Conservation (phyloP, 2,329 filamentous ascomycete genomes). For the Talaromyces verruculosus region DNA sequence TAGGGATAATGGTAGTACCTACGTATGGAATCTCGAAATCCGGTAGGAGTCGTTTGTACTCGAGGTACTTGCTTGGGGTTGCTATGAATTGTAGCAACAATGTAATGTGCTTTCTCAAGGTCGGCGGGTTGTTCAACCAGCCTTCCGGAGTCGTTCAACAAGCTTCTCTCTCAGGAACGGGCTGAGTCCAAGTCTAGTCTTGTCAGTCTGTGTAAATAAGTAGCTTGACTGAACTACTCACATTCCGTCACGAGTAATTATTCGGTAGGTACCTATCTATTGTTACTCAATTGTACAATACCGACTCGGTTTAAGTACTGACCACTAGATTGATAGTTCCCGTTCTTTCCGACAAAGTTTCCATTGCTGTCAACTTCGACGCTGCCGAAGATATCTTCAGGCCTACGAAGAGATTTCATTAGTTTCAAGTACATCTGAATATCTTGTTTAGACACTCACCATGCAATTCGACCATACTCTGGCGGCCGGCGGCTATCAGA, state of each 20-base stretch:
- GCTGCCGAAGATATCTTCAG: conserved; percentile 66
- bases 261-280: conserved; percentile 55
- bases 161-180: conserved; percentile 53
- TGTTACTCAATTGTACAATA: conserved; percentile 8
- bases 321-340: conserved; percentile 61
- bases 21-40: neutral
- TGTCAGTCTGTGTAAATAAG: conserved; percentile 46
- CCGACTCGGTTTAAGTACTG: conserved; percentile 22
- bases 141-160: conserved; percentile 47
- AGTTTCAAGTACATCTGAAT: neutral
- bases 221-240: conserved; percentile 35
- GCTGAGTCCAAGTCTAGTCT: conserved; percentile 46
- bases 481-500: conserved; percentile 60
- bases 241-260: conserved; percentile 61
- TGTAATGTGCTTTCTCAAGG: neutral
- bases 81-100: neutral
- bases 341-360: conserved; percentile 56
- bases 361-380: conserved; percentile 61
- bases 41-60: neutral
- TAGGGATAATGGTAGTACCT: neutral
- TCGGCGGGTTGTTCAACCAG: neutral
- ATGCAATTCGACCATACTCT: conserved; percentile 64
- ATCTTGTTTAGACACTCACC: conserved; percentile 34
- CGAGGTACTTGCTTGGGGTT: neutral
- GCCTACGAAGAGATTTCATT: conserved; percentile 35